These are phyloP conservation scores for Scenedesmus sp. DNA, from an alignment of 163 green algal species.

Conservation along the genomic window DNA sequence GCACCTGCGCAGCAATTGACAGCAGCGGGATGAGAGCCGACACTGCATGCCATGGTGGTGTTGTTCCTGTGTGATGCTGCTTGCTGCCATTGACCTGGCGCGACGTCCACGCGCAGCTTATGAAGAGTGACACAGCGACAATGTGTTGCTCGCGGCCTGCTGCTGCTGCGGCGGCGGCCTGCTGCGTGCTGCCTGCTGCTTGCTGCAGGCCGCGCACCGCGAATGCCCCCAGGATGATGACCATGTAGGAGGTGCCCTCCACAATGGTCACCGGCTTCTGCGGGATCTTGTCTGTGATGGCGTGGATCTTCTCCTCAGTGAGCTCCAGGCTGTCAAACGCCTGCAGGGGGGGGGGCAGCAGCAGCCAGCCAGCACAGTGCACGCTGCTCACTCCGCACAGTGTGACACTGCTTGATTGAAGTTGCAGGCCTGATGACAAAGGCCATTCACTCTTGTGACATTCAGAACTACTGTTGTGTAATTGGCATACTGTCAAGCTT, in stretches of 20 bases:
- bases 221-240: constrained; percentile 90
- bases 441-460: no score
- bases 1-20: constrained; percentile 61
- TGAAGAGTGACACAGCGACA: background rate
- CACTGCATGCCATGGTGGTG: background rate
- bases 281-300: constrained; percentile 94
- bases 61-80: background rate
- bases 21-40: background rate
- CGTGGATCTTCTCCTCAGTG: constrained; percentile 76
- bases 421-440: background rate
- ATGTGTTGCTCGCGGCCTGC: background rate
- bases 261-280: constrained; percentile 88
- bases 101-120: background rate
- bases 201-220: constrained; percentile 59
- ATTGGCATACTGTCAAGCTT: background rate
- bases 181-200: background rate
- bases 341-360: constrained; percentile 16
- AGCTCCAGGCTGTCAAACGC: constrained; percentile 66
- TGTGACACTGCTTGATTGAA: background rate
- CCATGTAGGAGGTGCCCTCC: constrained; percentile 90
- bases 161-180: constrained; percentile 1
- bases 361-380: background rate
- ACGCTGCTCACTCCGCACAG: background rate
- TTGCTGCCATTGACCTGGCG: background rate
- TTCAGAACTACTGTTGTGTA: background rate